Conservation (phyloP, 2,329 filamentous ascomycete species). For the Penicillium oxalicum region DNA sequence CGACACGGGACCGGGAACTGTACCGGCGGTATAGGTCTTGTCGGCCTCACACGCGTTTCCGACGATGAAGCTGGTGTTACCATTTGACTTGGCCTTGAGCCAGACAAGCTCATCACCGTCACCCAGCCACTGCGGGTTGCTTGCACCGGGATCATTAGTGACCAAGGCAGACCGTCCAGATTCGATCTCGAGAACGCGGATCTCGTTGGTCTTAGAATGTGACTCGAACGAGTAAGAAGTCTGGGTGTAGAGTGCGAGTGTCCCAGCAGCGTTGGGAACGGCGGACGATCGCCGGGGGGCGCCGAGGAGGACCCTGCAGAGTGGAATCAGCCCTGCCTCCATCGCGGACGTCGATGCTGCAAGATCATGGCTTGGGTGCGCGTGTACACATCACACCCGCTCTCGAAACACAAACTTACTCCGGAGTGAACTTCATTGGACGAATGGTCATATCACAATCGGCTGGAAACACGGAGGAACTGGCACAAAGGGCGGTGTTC, state of each 20-base stretch:
- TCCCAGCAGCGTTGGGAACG: conserved; percentile 42
- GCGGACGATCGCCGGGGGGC: conserved; percentile 43
- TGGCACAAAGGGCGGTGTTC: conserved; percentile 6
- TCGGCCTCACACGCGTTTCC: conserved; percentile 37
- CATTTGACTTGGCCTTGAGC: conserved; percentile 42
- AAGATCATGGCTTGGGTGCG: conserved; percentile 1
- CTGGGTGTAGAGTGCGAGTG: conserved; percentile 43
- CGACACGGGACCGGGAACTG: conserved; percentile 42
- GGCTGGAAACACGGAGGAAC: conserved; percentile 16
- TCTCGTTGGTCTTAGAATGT: conserved; percentile 43
- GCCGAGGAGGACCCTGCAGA: conserved; percentile 40
- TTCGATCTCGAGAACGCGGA: conserved; percentile 41
- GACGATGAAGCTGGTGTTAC: conserved; percentile 43
- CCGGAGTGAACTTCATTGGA: conserved; percentile 38
- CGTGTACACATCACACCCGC: too few relatives aligned
- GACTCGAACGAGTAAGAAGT: conserved; percentile 47
- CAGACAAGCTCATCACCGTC: conserved; percentile 41
- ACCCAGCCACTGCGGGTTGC: conserved; percentile 44
- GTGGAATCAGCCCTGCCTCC: too few relatives aligned
- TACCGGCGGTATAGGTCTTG: conserved; percentile 41
- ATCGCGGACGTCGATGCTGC: too few relatives aligned
- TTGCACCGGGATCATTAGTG: conserved; percentile 41
- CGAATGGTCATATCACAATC: conserved; percentile 35
- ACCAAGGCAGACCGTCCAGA: conserved; percentile 38
- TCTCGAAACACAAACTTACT: conserved; percentile 25